Evolutionary conservation across 1,284 basidiomycete genomes (phyloP), one percentile per base, ranked within the genome.

Genomic region (Trametes pubescens): DNA sequence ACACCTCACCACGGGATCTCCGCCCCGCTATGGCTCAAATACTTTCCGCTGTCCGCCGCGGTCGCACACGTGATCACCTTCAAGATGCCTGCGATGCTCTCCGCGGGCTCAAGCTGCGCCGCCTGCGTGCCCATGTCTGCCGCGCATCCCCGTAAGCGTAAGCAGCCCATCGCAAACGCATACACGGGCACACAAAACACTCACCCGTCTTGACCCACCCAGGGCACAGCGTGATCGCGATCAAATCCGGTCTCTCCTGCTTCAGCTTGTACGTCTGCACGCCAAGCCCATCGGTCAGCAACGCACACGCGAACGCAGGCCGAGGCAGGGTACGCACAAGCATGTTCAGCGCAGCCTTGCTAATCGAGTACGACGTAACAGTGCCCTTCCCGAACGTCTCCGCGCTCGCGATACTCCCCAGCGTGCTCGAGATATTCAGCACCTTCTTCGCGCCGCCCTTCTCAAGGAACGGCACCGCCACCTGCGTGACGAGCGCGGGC

Each of bases 191-290:
- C 29, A 3, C 29, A 13, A 51, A 13, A n/a, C 1, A 18, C 49
- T 69, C 43, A 74, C 75, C 73, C 26, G 74, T 79, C 68, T 74
- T 77, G n/a, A 76, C 72, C 71, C 72, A 76, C 1, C 71, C 74
- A 1, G 49, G 49, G 49, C 49, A 51, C 16, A 51, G 16, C 6
- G 29, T 61, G n/a, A 75, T 62, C 0, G 69, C 59, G 18, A 72
- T 72, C 22, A 75, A 49, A 52, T 77, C 69, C 7, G 71, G 71
- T 26, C 64, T 55, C 47, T 71, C 69, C 46, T 65, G 61, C 11
- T 66, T 69, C 66, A 76, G 76, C 62, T 79, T 79, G 57, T 73
- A 74, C 10, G 72, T 74, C 74, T 76, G 7, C 16, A n/a, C 4
- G 24, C 43, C 16, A 1, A 32, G 1, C 16, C 14, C 48, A 2